Percentiles rank a stretch among this genome's conserved stretches.
Conservation (phyloP, 2,329 filamentous ascomycete genomes). For the Ophiostoma sp. region DNA sequence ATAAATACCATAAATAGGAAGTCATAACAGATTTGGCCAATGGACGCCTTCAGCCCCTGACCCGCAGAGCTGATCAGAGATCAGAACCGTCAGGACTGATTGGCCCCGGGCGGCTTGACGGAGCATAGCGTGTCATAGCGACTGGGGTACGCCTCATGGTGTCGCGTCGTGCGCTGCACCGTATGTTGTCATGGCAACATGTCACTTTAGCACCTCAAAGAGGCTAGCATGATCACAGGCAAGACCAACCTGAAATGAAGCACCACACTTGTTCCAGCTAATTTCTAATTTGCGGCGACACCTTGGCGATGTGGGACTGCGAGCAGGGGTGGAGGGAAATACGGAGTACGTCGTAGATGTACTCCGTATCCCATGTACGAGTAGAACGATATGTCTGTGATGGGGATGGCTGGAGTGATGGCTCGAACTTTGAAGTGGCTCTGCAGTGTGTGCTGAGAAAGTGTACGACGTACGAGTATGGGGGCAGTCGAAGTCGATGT, state of each 20-base stretch:
- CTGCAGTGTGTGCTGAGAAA: too few species aligned
- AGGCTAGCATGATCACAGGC: background rate
- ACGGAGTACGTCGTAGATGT: too few species aligned
- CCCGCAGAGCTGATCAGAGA: slow-evolving; percentile 1
- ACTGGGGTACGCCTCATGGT: slow-evolving; percentile 7
- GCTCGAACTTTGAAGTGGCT: too few species aligned
- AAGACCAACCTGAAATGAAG: slow-evolving; percentile 21
- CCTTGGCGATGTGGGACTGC: slow-evolving; percentile 19
- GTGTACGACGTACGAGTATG: too few species aligned
- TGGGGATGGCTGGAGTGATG: too few species aligned
- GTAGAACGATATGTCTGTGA: too few species aligned
- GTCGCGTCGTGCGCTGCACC: slow-evolving; percentile 11
- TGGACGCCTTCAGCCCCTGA: slow-evolving; percentile 16
- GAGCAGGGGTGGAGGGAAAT: slow-evolving; percentile 11
- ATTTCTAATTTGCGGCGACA: slow-evolving; percentile 19
- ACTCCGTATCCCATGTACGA: too few species aligned
- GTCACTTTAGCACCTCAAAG: background rate
- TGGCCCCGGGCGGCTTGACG: slow-evolving; percentile 14
- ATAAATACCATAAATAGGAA: background rate
- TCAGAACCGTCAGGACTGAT: background rate
- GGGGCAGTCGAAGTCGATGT: background rate
- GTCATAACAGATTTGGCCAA: slow-evolving; percentile 10
- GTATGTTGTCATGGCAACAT: slow-evolving; percentile 22
- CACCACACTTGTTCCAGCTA: slow-evolving; percentile 19
- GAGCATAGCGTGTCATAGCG: slow-evolving; percentile 10